phyloP scores from a whole-genome alignment of 352 stramenopile species.

The Peronospora belbahrii region DNA sequence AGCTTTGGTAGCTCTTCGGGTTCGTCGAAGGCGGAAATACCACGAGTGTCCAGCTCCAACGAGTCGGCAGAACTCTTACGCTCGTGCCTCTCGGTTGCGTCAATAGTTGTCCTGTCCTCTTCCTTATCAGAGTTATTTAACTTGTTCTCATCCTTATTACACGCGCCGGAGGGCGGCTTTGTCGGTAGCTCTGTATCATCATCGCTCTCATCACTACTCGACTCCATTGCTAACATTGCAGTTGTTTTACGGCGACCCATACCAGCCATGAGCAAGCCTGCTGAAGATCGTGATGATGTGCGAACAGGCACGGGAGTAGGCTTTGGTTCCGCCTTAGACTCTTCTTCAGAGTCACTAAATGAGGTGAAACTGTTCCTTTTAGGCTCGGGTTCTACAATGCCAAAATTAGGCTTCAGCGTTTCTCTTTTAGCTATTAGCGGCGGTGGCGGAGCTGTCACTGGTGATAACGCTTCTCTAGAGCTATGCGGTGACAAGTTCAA shows the following conservation, averaged over 20 bases:
- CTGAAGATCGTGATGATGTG: constrained; percentile 28
- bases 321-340: constrained; percentile 64
- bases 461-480: constrained; percentile 10
- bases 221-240: constrained; percentile 62
- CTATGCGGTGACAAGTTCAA: constrained; percentile 5
- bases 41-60: constrained; percentile 68
- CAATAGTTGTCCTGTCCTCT: constrained; percentile 16
- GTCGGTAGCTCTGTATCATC: constrained; percentile 49
- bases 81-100: constrained; percentile 26
- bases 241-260: constrained; percentile 65
- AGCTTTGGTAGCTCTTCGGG: constrained; percentile 26
- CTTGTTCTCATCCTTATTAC: constrained; percentile 27
- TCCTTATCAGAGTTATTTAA: constrained; percentile 17
- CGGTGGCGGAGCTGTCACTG: constrained; percentile 16
- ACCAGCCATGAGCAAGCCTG: constrained; percentile 45
- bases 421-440: constrained; percentile 29
- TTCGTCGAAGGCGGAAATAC: constrained; percentile 71
- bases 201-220: constrained; percentile 60
- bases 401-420: constrained; percentile 58
- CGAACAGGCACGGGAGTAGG: constrained; percentile 36
- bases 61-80: constrained; percentile 75
- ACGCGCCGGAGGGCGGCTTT: constrained; percentile 36
- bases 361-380: constrained; percentile 80
- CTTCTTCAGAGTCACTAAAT: constrained; percentile 81
- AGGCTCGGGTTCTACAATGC: constrained; percentile 49